Evolutionary conservation across 306 rosid species (phyloP).

Genomic region (Begonia masoniana): DNA sequence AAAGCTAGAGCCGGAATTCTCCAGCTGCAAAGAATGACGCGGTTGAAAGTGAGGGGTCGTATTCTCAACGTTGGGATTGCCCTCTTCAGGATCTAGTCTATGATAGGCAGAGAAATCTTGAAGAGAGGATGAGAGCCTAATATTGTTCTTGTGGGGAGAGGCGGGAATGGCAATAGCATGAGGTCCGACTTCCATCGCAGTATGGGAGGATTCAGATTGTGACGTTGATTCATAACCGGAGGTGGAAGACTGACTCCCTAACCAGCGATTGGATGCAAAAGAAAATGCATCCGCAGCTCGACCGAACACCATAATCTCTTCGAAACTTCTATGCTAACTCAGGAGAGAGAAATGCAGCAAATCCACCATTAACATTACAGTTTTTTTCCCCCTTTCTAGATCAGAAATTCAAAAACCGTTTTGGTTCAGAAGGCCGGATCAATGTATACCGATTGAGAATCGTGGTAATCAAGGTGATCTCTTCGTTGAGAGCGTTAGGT

Average conservation of each 20-base stretch:
- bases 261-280: constrained; percentile 20
- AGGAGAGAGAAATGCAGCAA: no score
- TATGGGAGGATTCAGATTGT: constrained; percentile 5
- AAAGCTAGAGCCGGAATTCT: constrained; percentile 31
- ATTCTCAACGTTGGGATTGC: not conserved
- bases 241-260: constrained; percentile 17
- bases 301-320: constrained; percentile 33
- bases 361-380: no score
- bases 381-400: no score
- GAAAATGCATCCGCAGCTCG: constrained; percentile 34
- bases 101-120: constrained; percentile 64
- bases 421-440: no score
- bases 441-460: no score
- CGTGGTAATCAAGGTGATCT: no score
- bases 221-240: not conserved
- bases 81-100: constrained; percentile 21
- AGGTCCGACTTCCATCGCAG: constrained; percentile 12
- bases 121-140: constrained; percentile 64
- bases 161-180: constrained; percentile 10
- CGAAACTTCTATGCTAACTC: no score
- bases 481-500: no score
- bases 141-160: constrained; percentile 23
- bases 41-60: constrained; percentile 15
- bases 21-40: constrained; percentile 31
- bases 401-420: no score